phyloP scores from a whole-genome alignment of 306 rosid species.

The cucumber (Cucumis sativus) region DNA sequence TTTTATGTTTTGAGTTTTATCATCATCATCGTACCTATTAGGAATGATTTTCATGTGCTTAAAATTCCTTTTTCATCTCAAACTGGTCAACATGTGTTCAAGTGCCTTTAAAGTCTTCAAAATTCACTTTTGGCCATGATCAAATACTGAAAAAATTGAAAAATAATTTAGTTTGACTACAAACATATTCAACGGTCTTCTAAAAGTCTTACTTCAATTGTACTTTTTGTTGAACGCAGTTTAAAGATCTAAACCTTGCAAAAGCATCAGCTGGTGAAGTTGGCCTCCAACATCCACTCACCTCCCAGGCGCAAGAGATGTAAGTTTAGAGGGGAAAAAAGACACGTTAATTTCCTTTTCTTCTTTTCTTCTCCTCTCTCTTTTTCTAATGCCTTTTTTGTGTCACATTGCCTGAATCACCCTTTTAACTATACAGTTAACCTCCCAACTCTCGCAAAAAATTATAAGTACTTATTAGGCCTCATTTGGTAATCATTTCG shows the following conservation, averaged over 20 bases:
- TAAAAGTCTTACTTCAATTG: no score
- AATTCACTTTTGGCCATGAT: neutral
- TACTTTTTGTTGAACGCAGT: slow-evolving; percentile 24
- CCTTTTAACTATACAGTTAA: neutral
- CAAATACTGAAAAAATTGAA: neutral
- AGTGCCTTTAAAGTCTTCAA: neutral
- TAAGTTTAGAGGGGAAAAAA: slow-evolving; percentile 10
- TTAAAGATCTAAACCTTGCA: slow-evolving; percentile 73
- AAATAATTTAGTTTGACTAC: neutral
- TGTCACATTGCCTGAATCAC: neutral
- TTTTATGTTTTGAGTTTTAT: neutral
- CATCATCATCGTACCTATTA: no score
- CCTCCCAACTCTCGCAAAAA: no score
- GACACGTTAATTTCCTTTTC: neutral
- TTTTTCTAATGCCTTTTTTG: neutral
- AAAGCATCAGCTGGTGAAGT: slow-evolving; percentile 57
- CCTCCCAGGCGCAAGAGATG: slow-evolving; percentile 67
- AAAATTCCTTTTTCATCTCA: no score
- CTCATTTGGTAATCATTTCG: no score
- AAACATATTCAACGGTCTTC: neutral
- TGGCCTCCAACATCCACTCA: slow-evolving; percentile 48
- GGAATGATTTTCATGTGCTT: no score
- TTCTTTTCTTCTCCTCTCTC: slow-evolving; percentile 3
- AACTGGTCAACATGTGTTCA: neutral
- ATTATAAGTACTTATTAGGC: no score